Evolutionary conservation across 495 filamentous ascomycete genomes (phyloP).

Genomic region (Neurospora sp.): DNA sequence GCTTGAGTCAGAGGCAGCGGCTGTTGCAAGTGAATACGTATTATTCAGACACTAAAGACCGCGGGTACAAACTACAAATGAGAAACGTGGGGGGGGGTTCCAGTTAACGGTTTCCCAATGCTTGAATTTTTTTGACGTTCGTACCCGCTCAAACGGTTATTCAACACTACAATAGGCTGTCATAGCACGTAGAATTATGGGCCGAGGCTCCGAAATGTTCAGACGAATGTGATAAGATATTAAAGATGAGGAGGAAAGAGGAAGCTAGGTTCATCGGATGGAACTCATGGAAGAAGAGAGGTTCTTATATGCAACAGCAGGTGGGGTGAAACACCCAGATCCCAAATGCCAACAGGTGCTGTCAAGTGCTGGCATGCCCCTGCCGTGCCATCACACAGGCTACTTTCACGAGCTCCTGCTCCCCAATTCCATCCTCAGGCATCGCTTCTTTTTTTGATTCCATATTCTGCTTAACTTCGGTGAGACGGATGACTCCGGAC

Average conservation of each 20-base stretch:
- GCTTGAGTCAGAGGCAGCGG: neutral
- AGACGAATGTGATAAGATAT: too few species aligned
- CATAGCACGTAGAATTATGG: too few species aligned
- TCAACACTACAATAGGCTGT: neutral
- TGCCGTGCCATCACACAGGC: neutral
- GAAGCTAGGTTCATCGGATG: too few species aligned
- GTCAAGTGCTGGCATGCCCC: too few species aligned
- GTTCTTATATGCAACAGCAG: too few species aligned
- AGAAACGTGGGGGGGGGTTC: neutral
- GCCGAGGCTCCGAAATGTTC: too few species aligned
- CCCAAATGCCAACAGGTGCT: too few species aligned
- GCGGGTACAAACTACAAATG: neutral
- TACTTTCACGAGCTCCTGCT: neutral
- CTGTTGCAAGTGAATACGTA: neutral
- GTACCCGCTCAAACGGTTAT: neutral
- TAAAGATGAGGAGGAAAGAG: too few species aligned
- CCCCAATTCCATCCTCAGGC: neutral
- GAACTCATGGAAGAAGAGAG: too few species aligned
- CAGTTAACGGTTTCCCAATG: neutral
- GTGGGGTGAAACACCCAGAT: too few species aligned
- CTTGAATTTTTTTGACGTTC: neutral
- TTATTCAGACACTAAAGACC: neutral
- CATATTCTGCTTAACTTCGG: neutral
- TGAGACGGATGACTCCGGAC: neutral
- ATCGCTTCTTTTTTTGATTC: neutral